phyloP scores from a whole-genome alignment of 208 protist species.

The Jaenimonas drosophilae region DNA sequence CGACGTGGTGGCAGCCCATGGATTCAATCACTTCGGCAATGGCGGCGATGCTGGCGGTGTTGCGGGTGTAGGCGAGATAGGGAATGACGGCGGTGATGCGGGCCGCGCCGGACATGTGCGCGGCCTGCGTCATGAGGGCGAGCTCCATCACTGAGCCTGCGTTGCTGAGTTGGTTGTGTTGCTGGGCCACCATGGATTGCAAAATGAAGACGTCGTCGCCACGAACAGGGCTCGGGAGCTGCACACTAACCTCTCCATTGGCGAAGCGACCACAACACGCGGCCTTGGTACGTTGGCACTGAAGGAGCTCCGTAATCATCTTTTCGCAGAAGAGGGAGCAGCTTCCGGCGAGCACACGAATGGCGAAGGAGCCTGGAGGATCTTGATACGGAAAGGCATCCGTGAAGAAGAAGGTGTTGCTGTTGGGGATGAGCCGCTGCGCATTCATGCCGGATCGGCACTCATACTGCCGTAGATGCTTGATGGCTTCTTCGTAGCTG shows the following conservation, averaged over 20 bases:
- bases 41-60: slow-evolving; percentile 88
- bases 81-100: slow-evolving; percentile 92
- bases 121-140: slow-evolving; percentile 78
- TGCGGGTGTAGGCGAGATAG: slow-evolving; percentile 87
- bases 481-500: slow-evolving; percentile 52
- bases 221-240: slow-evolving; percentile 80
- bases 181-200: slow-evolving; percentile 77
- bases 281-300: slow-evolving; percentile 32
- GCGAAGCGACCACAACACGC: slow-evolving; percentile 59
- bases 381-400: slow-evolving; percentile 55
- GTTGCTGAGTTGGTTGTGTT: slow-evolving; percentile 82
- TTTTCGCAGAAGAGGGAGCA: slow-evolving; percentile 52
- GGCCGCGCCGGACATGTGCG: slow-evolving; percentile 57
- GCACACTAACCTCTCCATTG: slow-evolving; percentile 80
- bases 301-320: slow-evolving; percentile 73
- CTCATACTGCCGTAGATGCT: slow-evolving; percentile 31
- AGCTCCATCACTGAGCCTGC: slow-evolving; percentile 87
- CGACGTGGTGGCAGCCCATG: slow-evolving; percentile 83
- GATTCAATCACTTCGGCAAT: slow-evolving; percentile 88
- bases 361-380: slow-evolving; percentile 45
- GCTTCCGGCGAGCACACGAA: slow-evolving; percentile 58
- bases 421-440: slow-evolving; percentile 60
- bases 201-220: slow-evolving; percentile 95
- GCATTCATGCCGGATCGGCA: slow-evolving; percentile 28
- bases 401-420: slow-evolving; percentile 71